phyloP scores from a whole-genome alignment of 148 eudicot genomes.

The Bassia scoparia region DNA sequence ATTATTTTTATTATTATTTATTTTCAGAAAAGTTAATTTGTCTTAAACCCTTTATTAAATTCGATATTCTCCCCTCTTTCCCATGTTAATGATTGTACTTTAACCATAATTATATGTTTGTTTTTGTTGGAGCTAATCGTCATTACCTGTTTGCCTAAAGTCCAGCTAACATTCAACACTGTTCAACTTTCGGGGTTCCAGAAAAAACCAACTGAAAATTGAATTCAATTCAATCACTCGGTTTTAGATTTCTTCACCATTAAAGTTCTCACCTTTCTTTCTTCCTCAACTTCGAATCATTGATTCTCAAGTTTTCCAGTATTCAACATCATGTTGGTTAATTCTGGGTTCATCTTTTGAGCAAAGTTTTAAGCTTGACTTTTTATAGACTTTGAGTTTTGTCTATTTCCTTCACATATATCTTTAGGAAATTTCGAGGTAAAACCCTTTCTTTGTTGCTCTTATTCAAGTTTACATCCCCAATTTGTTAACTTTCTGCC shows the following conservation, averaged over 20 bases:
- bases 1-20: too few species aligned
- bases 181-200: conserved; percentile 3
- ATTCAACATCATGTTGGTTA: too few species aligned
- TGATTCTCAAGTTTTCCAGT: not conserved
- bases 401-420: not conserved
- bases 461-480: not conserved
- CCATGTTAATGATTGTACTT: not conserved
- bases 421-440: conserved; percentile 26
- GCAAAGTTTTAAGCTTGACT: conserved; percentile 11
- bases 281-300: conserved; percentile 11
- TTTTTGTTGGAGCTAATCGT: not conserved
- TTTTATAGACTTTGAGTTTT: not conserved
- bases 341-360: conserved; percentile 1
- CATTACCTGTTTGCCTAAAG: not conserved
- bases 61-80: not conserved
- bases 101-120: not conserved
- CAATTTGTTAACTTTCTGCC: not conserved
- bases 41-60: too few species aligned
- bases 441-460: not conserved
- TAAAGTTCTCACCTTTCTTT: conserved; percentile 1
- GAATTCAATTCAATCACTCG: too few species aligned
- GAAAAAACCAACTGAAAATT: not conserved
- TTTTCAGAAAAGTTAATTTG: too few species aligned
- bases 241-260: not conserved
- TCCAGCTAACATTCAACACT: conserved; percentile 16